Evolutionary conservation across 768 basidiomycete species (phyloP), one percentile per base, ranked within the genome.

Genomic region (Russula vinacea): DNA sequence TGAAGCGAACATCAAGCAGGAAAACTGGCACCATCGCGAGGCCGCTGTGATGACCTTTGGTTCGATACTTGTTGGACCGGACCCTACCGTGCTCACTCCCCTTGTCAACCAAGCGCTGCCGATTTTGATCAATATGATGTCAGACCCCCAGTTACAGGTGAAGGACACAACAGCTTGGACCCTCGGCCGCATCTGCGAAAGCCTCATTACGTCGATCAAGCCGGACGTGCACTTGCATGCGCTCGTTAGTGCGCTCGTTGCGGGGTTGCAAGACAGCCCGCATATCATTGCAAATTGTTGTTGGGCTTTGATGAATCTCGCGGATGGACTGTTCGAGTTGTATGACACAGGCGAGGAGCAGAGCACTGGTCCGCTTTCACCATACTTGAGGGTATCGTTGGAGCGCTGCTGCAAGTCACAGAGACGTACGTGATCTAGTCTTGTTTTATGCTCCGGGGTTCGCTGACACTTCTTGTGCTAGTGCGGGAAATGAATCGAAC

Each of bases 111-210:
- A 98, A 74, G 97, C 97, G 1, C 81, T 99, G 14, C 93, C 93
- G 6, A 87, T 95, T 45, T 82, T 99, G 54, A 94, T 98, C 72
- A 87, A 87, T 69, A 96, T 97, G 94, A 96, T 98, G 92, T 80
- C 78, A 53, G 97, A 98, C 73, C 71, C 80, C 40, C 87, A 94
- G 67, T 52, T 84, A 2, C 90, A 93, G 65, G 96, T 99, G 69
- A 92, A 95, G 76, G 97, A 98, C 74, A 96, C 94, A 1, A 93
- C 92, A 32, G 95, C 97, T 2, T 99, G 96, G 96, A 98, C 97
- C 1, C 81, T 99, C 16, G 95, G 95, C 22, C 82, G 94, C 45
- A 96, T 99, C 68, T 96, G 94, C 72, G 97, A 98, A 71, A 77
- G 92, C 62, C 80, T 98, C 68, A 86, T 95, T 69, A 76, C 82